Evolutionary conservation across 1,284 basidiomycete genomes (phyloP), one percentile per base, ranked within the genome.

Genomic region (Puccinia triticina): DNA sequence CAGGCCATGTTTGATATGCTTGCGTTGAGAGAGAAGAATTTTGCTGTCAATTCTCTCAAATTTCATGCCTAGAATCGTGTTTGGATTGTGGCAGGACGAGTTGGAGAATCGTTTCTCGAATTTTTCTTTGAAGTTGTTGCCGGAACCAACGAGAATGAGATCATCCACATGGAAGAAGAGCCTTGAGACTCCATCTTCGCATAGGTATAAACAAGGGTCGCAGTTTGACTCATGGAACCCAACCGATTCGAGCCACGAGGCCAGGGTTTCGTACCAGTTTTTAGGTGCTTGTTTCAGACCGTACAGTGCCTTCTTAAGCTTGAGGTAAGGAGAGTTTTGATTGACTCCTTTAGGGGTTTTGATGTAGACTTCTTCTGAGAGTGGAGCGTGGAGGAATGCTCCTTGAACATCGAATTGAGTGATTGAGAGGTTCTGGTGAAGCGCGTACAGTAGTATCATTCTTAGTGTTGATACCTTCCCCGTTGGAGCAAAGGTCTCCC

Each of bases 391-490:
- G 18, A 73, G 71, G 21, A 73, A 73, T 7, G 26, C 43, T 0
- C 71, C 43, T 73, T 53, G 29, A 0, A 73, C 71, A 34, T 73
- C 71, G 18, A 73, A 50, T 26, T 73, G 71, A 2, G 37, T 32
- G 46, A 73, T 26, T 53, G 7, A 0, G 10, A 73, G 29, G 23
- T 48, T 48, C 21, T 43, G n/a, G 23, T 72, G 69, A 32, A 48
- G 40, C 21, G 43, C 29, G 26, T 48, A 53, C 0, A 46, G 18
- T 0, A 73, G 43, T 2, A 73, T 18, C 46, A 73, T 48, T 18
- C 71, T 3, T 0, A 73, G 46, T 1, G 71, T 50, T 26, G 71
- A 18, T 3, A 73, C 14, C 11, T 53, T 48, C 0, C 71, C 71
- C 10, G 71, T 73, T 16, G 69, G 69, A 29, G 71, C 23, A 29